A percentile compares a stretch with the other conserved stretches of the same genome.
These are phyloP conservation scores for Plasmodium malariae DNA, from an alignment of 169 alveolate species.

Conservation along the genomic window DNA sequence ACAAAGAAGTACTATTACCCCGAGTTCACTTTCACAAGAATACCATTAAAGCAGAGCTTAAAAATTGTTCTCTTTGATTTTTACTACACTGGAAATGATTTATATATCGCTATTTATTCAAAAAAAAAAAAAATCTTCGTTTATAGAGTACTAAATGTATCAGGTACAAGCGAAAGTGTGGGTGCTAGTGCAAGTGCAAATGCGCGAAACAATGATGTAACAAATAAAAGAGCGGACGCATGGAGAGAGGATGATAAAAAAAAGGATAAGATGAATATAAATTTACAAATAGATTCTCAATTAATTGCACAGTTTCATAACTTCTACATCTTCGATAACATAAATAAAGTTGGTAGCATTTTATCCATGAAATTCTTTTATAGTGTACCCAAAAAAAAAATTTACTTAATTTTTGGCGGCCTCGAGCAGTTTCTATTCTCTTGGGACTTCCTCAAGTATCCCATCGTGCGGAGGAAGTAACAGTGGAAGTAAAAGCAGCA, in stretches of 20 bases:
- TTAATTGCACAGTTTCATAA: slow-evolving; percentile 46
- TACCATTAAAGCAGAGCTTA: slow-evolving; percentile 4
- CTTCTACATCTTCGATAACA: slow-evolving; percentile 52
- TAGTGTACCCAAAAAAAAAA: slow-evolving; percentile 16
- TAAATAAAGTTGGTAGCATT: slow-evolving; percentile 72
- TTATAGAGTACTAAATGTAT: slow-evolving; percentile 36
- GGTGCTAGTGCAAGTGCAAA: neutral
- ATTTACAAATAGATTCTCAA: slow-evolving; percentile 23
- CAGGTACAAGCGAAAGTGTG: too few relatives aligned
- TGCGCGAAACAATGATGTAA: neutral
- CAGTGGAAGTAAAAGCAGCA: too few relatives aligned
- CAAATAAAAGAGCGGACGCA: neutral
- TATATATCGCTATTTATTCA: slow-evolving; percentile 48
- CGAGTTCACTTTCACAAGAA: slow-evolving; percentile 11
- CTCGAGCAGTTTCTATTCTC: slow-evolving; percentile 69
- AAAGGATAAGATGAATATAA: neutral
- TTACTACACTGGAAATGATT: slow-evolving; percentile 4
- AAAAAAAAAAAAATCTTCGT: slow-evolving; percentile 48
- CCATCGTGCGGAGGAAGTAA: slow-evolving; percentile 18
- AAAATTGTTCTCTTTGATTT: slow-evolving; percentile 58
- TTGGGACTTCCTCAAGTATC: slow-evolving; percentile 63
- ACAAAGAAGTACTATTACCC: neutral
- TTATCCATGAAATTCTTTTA: slow-evolving; percentile 72
- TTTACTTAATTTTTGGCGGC: slow-evolving; percentile 65
- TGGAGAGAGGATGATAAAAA: neutral